Base-by-base conservation (phyloP, 495 filamentous ascomycete species). In the Hypoxylon trugodes region DNA sequence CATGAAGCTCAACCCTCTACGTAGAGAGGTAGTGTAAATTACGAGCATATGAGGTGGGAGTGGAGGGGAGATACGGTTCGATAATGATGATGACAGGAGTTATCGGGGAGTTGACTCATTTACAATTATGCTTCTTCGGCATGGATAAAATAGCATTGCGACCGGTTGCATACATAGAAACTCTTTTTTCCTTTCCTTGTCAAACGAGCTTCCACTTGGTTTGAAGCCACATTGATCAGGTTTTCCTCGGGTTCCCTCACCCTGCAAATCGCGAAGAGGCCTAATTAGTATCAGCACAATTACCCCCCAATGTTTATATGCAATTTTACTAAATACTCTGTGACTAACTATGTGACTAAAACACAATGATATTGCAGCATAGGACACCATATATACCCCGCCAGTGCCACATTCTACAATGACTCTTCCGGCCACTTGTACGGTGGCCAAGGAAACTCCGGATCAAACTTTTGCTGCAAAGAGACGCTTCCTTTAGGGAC, bases 341-440 rank as follows among this genome's bases (percentile, higher is more conserved):
- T n/a, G n/a, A n/a, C n/a, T n/a, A n/a, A n/a, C n/a, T n/a, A n/a
- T n/a, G n/a, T n/a, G n/a, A n/a, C n/a, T n/a, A n/a, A n/a, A n/a
- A n/a, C n/a, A n/a, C n/a, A n/a, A n/a, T n/a, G n/a, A n/a, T n/a
- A n/a, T n/a, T n/a, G n/a, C n/a, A n/a, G n/a, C n/a, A n/a, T n/a
- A n/a, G n/a, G n/a, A n/a, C n/a, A n/a, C n/a, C n/a, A n/a, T n/a
- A n/a, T n/a, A n/a, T n/a, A n/a, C n/a, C n/a, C n/a, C n/a, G n/a
- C n/a, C n/a, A n/a, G n/a, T n/a, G n/a, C n/a, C n/a, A n/a, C n/a
- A n/a, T n/a, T n/a, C n/a, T 16, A 65, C 30, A 64, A 32, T 8
- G 64, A 68, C 1, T 26, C 64, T 26, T 60, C 59, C 1, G 68
- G 63, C 68, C 68, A 67, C 32, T 58, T 32, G 15, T 68, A 70